Evolutionary conservation across 257 asterid species (phyloP), one percentile per base, ranked within the genome.

Genomic region (Rauvolfia tetraphylla): DNA sequence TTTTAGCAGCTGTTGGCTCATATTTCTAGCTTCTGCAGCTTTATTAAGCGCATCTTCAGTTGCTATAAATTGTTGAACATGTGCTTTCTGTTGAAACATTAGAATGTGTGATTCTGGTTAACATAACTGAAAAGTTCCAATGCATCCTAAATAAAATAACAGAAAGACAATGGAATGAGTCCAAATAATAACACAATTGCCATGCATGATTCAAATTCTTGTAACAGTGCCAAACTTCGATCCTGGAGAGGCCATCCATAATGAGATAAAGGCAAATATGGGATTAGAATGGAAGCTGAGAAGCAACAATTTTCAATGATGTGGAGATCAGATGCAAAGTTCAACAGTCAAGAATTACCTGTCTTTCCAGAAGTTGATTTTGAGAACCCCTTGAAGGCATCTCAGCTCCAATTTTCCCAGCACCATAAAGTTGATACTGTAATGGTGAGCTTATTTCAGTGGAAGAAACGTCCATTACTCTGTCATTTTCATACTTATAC

Each of bases 361-460:
- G 99, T 91, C 99, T 93, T 87, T 95, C 99, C 86, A 91, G 91
- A 84, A 95, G 99, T 88, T 93, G 99, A 85, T 95, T 89, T 80
- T 90, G 92, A 14, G 93, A 86, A 77, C 98, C 98, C 86, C 84
- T 89, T 78, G 97, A 86, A 81, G 91, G 87, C 20, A 88, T 83
- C 90, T 93, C 97, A 76, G 87, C 89, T 75, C 93, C 93, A 31
- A 84, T 87, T 84, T 89, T 93, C 80, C 97, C 98, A 76, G 89
- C 88, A 70, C 99, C 97, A 84, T 91, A 95, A 75, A 95, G 92
- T 85, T 89, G 98, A 89, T 87, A 88, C 71, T 90, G 99, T 73
- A 95, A 83, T 46, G 98, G 98, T 76, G 99, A 95, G 86, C 87
- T 88, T 75, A 86, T 86, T 80, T 90, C 98, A 75, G 93, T 77